Percentiles rank a stretch among this genome's conserved stretches.
phyloP scores from a whole-genome alignment of 805 yeast species.

The Limtongozyma cylindracea region DNA sequence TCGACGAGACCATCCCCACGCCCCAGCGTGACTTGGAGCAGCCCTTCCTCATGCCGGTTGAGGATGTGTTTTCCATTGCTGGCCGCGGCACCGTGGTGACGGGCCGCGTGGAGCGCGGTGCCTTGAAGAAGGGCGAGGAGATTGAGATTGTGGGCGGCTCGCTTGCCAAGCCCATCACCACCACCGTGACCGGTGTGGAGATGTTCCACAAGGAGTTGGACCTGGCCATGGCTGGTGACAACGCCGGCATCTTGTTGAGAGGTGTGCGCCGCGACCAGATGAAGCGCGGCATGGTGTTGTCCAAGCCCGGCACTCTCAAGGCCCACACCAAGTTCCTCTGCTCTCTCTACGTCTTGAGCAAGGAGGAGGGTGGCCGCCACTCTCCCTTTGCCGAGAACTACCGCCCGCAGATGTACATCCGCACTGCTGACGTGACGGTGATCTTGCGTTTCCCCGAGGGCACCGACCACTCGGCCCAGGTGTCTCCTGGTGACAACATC shows the following conservation, averaged over 20 bases:
- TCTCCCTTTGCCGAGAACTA: conserved; percentile 91
- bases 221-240: conserved; percentile 96
- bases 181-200: conserved; percentile 95
- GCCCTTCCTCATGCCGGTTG: conserved; percentile 92
- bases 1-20: conserved; percentile 88
- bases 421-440: conserved; percentile 91
- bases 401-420: conserved; percentile 93
- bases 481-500: conserved; percentile 94
- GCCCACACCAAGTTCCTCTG: conserved; percentile 89
- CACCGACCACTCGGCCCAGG: conserved; percentile 71
- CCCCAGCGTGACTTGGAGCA: conserved; percentile 91
- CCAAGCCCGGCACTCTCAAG: conserved; percentile 78
- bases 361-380: conserved; percentile 99
- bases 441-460: conserved; percentile 67
- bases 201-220: conserved; percentile 98
- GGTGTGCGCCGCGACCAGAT: conserved; percentile 97
- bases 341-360: conserved; percentile 74
- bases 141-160: conserved; percentile 89
- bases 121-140: conserved; percentile 95
- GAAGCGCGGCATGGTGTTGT: conserved; percentile 91
- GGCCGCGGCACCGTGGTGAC: conserved; percentile 99
- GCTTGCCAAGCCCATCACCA: conserved; percentile 68
- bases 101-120: conserved; percentile 98
- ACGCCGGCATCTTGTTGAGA: conserved; percentile 91
- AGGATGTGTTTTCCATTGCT: conserved; percentile 91